Evolutionary conservation across 805 yeast genomes (phyloP).

Genomic region (Lachancea waltii): DNA sequence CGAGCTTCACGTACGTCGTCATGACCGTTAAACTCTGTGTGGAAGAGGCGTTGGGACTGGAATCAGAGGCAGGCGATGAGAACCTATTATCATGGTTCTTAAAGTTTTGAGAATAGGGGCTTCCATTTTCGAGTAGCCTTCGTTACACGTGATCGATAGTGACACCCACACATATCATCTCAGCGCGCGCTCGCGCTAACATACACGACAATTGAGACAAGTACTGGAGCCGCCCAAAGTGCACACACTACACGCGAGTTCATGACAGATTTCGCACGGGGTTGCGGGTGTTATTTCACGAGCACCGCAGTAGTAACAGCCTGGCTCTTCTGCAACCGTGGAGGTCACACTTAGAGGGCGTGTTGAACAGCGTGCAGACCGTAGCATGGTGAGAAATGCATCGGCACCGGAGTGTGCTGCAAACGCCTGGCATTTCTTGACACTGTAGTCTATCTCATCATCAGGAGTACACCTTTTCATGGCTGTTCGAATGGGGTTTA

Average conservation of each 20-base stretch:
- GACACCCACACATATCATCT: neutral
- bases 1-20: slow-evolving; percentile 69
- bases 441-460: neutral
- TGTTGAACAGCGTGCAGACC: slow-evolving; percentile 4
- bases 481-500: no score
- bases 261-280: slow-evolving; percentile 2
- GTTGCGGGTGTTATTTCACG: neutral
- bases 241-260: slow-evolving; percentile 4
- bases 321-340: neutral
- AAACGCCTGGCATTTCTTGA: neutral
- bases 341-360: neutral
- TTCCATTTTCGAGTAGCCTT: no score
- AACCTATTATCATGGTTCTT: no score
- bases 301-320: slow-evolving; percentile 7
- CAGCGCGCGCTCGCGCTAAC: no score
- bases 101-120: slow-evolving; percentile 9
- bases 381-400: slow-evolving; percentile 5
- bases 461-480: slow-evolving; percentile 5
- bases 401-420: slow-evolving; percentile 2
- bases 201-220: slow-evolving; percentile 8
- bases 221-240: slow-evolving; percentile 4
- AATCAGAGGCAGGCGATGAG: no score
- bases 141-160: neutral
- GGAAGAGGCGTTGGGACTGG: neutral
- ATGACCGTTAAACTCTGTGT: slow-evolving; percentile 24